Conservation (phyloP, 768 basidiomycete genomes). For the Artomyces pyxidatus region DNA sequence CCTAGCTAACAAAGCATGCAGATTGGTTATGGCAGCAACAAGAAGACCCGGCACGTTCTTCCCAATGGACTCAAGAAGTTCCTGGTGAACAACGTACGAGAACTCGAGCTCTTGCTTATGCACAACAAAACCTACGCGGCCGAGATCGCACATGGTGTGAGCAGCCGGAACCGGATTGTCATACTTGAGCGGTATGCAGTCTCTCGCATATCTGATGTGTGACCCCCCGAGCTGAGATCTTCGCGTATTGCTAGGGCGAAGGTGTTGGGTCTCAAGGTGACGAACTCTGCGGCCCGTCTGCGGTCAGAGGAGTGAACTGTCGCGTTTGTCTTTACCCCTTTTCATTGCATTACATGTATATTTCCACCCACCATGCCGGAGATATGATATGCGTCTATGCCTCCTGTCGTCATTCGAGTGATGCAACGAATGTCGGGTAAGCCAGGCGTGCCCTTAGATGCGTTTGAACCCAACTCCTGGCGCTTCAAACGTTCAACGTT, state of each 20-base stretch:
- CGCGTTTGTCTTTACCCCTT: slow-evolving; percentile 27
- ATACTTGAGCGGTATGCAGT: slow-evolving; percentile 81
- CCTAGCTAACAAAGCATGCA: slow-evolving; percentile 18
- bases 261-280: slow-evolving; percentile 85
- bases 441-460: no score
- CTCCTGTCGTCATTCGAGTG: no score
- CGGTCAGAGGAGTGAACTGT: slow-evolving; percentile 84
- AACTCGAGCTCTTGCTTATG: slow-evolving; percentile 94
- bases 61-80: slow-evolving; percentile 96
- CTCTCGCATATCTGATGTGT: background rate
- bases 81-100: slow-evolving; percentile 87
- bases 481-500: no score
- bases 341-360: slow-evolving; percentile 42
- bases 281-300: slow-evolving; percentile 86
- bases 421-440: no score
- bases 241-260: slow-evolving; percentile 50
- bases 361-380: slow-evolving; percentile 39
- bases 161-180: slow-evolving; percentile 86
- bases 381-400: slow-evolving; percentile 42
- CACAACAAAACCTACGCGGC: slow-evolving; percentile 96
- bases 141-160: slow-evolving; percentile 94
- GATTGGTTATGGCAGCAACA: slow-evolving; percentile 90
- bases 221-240: background rate
- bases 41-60: slow-evolving; percentile 92
- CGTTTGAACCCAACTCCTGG: no score